phyloP scores from a whole-genome alignment of 2,329 filamentous ascomycete genomes.

The Fusarium burgessii region DNA sequence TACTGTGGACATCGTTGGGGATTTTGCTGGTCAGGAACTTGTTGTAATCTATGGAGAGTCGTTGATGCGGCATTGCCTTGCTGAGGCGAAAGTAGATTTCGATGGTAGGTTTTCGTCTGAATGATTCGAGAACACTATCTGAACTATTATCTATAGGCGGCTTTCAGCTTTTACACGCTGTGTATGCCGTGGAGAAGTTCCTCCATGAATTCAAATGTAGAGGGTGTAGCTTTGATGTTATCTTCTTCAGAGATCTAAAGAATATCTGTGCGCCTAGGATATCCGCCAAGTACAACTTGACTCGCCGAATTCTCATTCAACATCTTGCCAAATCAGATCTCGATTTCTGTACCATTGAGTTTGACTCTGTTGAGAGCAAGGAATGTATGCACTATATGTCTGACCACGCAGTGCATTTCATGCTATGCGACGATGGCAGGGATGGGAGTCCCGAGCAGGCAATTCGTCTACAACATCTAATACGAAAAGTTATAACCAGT shows the following conservation, averaged over 20 bases:
- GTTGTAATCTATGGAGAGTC: conserved; percentile 82
- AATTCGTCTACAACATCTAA: conserved; percentile 56
- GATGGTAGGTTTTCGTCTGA: conserved; percentile 52
- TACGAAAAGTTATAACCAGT: conserved; percentile 60
- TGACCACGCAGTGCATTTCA: conserved; percentile 69
- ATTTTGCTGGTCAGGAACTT: conserved; percentile 79
- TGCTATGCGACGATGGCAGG: conserved; percentile 76
- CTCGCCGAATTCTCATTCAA: conserved; percentile 71
- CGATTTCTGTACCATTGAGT: conserved; percentile 53
- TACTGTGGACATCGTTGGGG: conserved; percentile 75
- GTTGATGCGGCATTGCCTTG: conserved; percentile 73
- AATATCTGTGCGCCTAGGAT: conserved; percentile 65
- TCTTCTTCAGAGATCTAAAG: conserved; percentile 73
- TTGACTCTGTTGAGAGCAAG: conserved; percentile 59
- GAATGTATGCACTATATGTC: conserved; percentile 68
- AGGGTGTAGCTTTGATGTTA: conserved; percentile 77
- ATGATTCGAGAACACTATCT: not conserved
- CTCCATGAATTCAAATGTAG: conserved; percentile 69
- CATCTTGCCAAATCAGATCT: conserved; percentile 61
- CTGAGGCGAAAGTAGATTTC: conserved; percentile 74
- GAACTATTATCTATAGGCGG: conserved; percentile 57
- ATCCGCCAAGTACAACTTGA: conserved; percentile 68
- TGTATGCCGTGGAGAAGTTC: conserved; percentile 76
- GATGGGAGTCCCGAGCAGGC: conserved; percentile 51
- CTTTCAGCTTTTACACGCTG: conserved; percentile 78